These are phyloP conservation scores for Pseudognaphalium luteoalbum DNA, from an alignment of 129 eudicot species.

Conservation along the genomic window DNA sequence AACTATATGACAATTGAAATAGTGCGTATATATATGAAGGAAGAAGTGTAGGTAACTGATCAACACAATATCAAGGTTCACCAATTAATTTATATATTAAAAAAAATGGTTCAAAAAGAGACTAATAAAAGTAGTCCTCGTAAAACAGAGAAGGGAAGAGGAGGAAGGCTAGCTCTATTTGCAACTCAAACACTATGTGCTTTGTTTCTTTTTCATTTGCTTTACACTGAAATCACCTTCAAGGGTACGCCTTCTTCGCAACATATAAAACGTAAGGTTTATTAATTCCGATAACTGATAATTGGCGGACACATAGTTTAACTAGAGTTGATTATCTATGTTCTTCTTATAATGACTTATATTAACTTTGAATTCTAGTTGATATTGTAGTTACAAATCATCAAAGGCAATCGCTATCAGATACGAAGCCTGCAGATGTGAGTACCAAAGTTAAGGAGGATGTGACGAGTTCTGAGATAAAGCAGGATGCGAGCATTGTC, in stretches of 20 bases:
- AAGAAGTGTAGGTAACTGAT: neutral
- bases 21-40: constrained; percentile 16
- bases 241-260: constrained; percentile 27
- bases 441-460: constrained; percentile 11
- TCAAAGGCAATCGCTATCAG: constrained; percentile 22
- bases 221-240: constrained; percentile 29
- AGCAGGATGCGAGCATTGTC: neutral
- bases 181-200: constrained; percentile 41
- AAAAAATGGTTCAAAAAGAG: constrained; percentile 33
- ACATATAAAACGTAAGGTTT: constrained; percentile 19
- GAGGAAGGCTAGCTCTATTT: constrained; percentile 30
- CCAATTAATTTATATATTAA: neutral
- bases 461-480: neutral
- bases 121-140: neutral
- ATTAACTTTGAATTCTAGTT: constrained; percentile 22
- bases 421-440: constrained; percentile 8
- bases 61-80: neutral
- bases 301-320: too few relatives aligned
- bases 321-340: neutral
- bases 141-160: constrained; percentile 24
- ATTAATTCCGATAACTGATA: neutral
- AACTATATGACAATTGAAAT: constrained; percentile 12
- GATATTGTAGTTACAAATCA: constrained; percentile 29
- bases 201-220: constrained; percentile 30
- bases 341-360: constrained; percentile 9